Conservation (phyloP, 345 rosid species). For the Reutealis trisperma region DNA sequence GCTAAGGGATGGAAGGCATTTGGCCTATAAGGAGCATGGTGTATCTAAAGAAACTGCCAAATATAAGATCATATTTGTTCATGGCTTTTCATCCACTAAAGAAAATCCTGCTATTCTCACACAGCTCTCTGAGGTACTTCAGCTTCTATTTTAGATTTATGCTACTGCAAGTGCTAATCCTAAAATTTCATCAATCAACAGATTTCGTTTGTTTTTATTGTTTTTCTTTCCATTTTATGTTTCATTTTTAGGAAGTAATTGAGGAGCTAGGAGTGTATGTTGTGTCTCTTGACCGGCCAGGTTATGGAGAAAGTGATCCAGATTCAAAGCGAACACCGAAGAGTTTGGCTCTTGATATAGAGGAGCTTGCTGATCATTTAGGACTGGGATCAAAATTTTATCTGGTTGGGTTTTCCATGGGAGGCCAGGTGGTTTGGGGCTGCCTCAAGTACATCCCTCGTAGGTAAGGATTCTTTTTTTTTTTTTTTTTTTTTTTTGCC, state of each 20-base stretch:
- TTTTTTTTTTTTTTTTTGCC: too few species aligned
- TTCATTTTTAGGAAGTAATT: conserved; percentile 12
- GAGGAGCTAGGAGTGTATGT: conserved; percentile 23
- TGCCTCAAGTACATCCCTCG: conserved; percentile 39
- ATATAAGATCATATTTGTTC: conserved; percentile 22
- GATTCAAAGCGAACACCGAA: conserved; percentile 22
- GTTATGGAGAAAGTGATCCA: conserved; percentile 36
- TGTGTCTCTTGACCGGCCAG: conserved; percentile 31
- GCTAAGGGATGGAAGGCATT: conserved; percentile 32
- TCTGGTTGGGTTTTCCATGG: conserved; percentile 30
- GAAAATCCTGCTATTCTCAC: not conserved
- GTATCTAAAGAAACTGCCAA: conserved; percentile 23
- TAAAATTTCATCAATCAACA: not conserved
- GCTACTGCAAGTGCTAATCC: too few species aligned
- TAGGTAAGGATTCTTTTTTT: conserved; percentile 2
- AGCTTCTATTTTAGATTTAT: not conserved
- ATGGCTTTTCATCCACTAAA: conserved; percentile 17
- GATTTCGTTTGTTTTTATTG: not conserved
- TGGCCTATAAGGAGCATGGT: conserved; percentile 26
- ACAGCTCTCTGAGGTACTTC: not conserved
- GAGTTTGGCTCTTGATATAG: conserved; percentile 30
- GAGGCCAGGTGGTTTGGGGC: conserved; percentile 33
- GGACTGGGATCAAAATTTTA: conserved; percentile 28
- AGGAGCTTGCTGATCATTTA: conserved; percentile 35
- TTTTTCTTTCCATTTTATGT: not conserved